Conservation (phyloP, 75 land plant genomes). For the Sequoiadendron giganteum region DNA sequence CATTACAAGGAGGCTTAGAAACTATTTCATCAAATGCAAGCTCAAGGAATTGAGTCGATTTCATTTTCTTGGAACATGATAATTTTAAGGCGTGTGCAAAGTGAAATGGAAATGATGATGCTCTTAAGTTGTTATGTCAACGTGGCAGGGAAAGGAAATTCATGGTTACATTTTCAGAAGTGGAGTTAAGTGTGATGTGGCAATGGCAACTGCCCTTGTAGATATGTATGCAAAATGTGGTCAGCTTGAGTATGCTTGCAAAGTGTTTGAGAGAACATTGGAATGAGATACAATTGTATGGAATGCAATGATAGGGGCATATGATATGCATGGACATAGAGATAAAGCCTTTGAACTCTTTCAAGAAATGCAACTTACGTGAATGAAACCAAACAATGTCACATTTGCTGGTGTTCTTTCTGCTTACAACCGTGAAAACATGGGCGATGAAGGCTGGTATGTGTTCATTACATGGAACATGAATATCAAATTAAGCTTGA, state of each 20-base stretch:
- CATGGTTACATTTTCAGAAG: conserved; percentile 12
- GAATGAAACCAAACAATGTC: conserved; percentile 16
- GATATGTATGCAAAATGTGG: conserved; percentile 21
- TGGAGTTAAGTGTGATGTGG: background rate
- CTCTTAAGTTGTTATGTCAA: conserved; percentile 3
- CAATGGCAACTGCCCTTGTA: conserved; percentile 10
- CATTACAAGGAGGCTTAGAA: conserved; percentile 15
- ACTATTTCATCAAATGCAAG: conserved; percentile 28
- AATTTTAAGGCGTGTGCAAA: conserved; percentile 4
- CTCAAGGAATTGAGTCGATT: background rate
- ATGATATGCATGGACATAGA: conserved; percentile 1
- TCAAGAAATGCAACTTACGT: conserved; percentile 10
- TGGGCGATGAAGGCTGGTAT: conserved; percentile 15
- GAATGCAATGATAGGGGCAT: conserved; percentile 16
- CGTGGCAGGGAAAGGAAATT: conserved; percentile 1
- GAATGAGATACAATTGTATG: background rate
- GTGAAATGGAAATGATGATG: conserved; percentile 6
- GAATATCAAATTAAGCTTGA: conserved; percentile 12
- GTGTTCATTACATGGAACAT: conserved; percentile 13
- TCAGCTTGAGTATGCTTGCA: conserved; percentile 3
- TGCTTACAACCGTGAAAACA: conserved; percentile 16
- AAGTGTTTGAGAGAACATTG: background rate
- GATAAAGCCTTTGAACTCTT: conserved; percentile 13
- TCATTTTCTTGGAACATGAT: conserved; percentile 11
- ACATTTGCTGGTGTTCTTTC: conserved; percentile 6